These are phyloP conservation scores for Pythium aquatile DNA, from an alignment of 352 stramenopile species.

Conservation along the genomic window DNA sequence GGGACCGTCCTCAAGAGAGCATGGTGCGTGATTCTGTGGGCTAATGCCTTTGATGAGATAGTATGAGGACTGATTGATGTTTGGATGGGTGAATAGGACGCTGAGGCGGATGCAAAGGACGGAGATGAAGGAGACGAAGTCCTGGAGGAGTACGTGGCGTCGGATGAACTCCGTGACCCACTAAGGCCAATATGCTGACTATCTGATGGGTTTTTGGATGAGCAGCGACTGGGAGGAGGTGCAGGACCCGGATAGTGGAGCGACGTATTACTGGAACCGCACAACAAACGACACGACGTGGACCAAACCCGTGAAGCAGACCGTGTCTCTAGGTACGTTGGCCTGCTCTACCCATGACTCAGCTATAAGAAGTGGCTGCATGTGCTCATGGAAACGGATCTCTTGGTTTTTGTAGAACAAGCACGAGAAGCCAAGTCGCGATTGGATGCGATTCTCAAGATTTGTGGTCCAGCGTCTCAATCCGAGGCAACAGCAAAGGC, in stretches of 20 bases:
- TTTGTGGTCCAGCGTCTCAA: slow-evolving; percentile 16
- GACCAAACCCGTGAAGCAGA: slow-evolving; percentile 45
- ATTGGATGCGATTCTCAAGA: slow-evolving; percentile 28
- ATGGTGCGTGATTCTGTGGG: slow-evolving; percentile 3
- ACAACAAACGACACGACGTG: slow-evolving; percentile 76
- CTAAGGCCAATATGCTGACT: no score
- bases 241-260: slow-evolving; percentile 45
- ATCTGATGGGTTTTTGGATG: not conserved
- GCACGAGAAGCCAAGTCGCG: slow-evolving; percentile 28
- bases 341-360: not conserved
- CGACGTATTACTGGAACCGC: slow-evolving; percentile 76
- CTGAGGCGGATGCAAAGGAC: not conserved
- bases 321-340: slow-evolving; percentile 51
- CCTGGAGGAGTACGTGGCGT: slow-evolving; percentile 21
- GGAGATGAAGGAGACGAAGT: slow-evolving; percentile 9
- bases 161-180: not conserved
- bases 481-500: not conserved
- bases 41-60: no score
- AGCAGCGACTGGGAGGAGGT: slow-evolving; percentile 68
- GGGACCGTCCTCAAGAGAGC: slow-evolving; percentile 44
- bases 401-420: slow-evolving; percentile 13
- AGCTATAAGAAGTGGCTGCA: no score
- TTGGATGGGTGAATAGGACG: not conserved
- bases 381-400: not conserved
- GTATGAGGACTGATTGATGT: not conserved